Percentiles rank a stretch among this genome's conserved stretches.
Evolutionary conservation across 2,329 filamentous ascomycete species (phyloP).

Genomic region (Aspergillus fumigatiaffinis): DNA sequence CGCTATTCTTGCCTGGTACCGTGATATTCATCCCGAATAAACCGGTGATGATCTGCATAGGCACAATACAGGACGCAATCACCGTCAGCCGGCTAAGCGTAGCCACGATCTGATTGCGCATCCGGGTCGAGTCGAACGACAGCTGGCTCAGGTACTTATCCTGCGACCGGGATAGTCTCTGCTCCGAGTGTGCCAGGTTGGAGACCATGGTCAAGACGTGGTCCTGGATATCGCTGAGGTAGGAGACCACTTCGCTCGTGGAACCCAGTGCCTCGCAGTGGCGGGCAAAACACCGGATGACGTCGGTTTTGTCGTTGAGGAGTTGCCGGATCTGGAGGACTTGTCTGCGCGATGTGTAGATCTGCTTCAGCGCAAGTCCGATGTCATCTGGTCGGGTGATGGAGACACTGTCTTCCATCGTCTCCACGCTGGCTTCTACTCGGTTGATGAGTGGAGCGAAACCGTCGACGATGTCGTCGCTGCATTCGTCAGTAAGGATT

Average conservation of each 20-base stretch:
- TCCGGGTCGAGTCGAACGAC: constrained; percentile 79
- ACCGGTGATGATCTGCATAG: constrained; percentile 77
- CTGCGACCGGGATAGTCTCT: constrained; percentile 87
- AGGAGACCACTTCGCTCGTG: constrained; percentile 87
- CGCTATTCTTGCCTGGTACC: constrained; percentile 38
- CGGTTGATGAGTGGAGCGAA: constrained; percentile 82
- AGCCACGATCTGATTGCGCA: constrained; percentile 78
- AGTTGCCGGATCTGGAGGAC: constrained; percentile 85
- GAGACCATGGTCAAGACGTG: constrained; percentile 98
- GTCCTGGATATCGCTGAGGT: constrained; percentile 92
- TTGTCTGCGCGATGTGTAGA: constrained; percentile 84
- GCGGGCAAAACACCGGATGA: constrained; percentile 91
- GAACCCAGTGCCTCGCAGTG: constrained; percentile 92
- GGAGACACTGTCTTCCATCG: constrained; percentile 89
- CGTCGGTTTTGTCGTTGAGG: constrained; percentile 89
- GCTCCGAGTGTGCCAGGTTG: constrained; percentile 87
- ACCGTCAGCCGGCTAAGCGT: constrained; percentile 89
- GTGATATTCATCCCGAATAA: constrained; percentile 50
- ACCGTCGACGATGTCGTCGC: constrained; percentile 90
- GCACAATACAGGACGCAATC: constrained; percentile 83
- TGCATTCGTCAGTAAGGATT: constrained; percentile 27
- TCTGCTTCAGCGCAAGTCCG: constrained; percentile 73
- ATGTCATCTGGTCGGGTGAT: constrained; percentile 84
- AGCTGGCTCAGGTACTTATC: constrained; percentile 91
- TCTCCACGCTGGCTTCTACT: constrained; percentile 78